Percentiles rank a stretch among this genome's conserved stretches.
These are phyloP conservation scores for Rosa lucieae DNA, from an alignment of 306 rosid species.

Conservation along the genomic window DNA sequence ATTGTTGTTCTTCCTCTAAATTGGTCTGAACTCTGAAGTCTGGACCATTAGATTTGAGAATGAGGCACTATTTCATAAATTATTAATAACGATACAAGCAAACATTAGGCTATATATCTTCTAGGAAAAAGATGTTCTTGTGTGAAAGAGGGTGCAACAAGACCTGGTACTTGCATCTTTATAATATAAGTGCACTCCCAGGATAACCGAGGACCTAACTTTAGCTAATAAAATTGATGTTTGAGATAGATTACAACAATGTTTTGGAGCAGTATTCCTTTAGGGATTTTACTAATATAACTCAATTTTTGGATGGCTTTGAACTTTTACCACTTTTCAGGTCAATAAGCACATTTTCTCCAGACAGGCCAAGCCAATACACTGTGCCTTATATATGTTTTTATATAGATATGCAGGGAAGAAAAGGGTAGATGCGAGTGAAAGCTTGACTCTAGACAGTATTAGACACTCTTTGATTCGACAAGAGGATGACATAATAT, in stretches of 20 bases:
- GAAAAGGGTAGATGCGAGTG: slow-evolving; percentile 55
- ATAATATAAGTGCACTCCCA: background rate
- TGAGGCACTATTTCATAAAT: background rate
- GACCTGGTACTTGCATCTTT: background rate
- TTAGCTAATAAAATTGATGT: background rate
- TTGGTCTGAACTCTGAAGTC: background rate
- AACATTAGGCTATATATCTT: background rate
- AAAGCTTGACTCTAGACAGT: slow-evolving; percentile 50
- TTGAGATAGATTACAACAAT: background rate
- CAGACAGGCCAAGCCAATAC: slow-evolving; percentile 5
- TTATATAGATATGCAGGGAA: slow-evolving; percentile 32
- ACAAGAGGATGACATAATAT: slow-evolving; percentile 70
- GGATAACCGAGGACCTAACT: background rate
- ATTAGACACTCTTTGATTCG: slow-evolving; percentile 52
- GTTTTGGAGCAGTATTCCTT: background rate
- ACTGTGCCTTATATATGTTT: slow-evolving; percentile 6
- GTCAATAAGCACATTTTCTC: background rate
- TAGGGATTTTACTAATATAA: background rate
- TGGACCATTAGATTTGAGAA: background rate
- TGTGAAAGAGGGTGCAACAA: background rate
- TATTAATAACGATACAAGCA: background rate
- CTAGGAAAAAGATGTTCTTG: background rate
- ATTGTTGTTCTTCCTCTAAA: background rate
- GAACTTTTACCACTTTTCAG: slow-evolving; percentile 1
- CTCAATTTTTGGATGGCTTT: background rate